A percentile compares a stretch with the other conserved stretches of the same genome.
phyloP scores from a whole-genome alignment of 179 eudicot genomes.

The Camellia oleifera region DNA sequence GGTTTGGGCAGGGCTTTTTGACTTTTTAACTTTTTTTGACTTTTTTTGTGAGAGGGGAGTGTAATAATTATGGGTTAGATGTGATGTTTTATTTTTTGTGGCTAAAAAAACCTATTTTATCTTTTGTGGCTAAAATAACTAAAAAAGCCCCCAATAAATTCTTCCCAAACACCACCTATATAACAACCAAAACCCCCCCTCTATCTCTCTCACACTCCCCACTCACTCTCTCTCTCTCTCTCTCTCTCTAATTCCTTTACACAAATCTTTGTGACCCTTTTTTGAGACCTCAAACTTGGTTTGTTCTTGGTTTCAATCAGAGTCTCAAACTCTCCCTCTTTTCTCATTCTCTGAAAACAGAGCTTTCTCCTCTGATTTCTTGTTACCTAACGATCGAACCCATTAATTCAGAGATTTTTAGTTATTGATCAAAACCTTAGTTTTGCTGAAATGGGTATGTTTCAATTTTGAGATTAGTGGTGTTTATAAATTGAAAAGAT shows the following conservation, averaged over 20 bases:
- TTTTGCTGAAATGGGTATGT: slow-evolving; percentile 13
- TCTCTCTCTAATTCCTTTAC: background rate
- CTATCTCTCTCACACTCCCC: slow-evolving; percentile 33
- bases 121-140: too few species aligned
- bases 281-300: background rate
- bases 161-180: too few species aligned
- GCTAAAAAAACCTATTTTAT: too few species aligned
- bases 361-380: slow-evolving; percentile 8
- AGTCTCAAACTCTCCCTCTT: background rate
- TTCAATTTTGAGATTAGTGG: background rate
- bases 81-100: too few species aligned
- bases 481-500: background rate
- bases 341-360: background rate
- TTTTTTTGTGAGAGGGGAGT: too few species aligned
- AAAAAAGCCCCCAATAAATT: too few species aligned
- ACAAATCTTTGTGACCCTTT: background rate
- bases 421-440: background rate
- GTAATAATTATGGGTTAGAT: too few species aligned
- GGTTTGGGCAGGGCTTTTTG: too few species aligned
- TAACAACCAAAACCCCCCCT: slow-evolving; percentile 1
- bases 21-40: too few species aligned
- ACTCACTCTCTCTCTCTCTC: background rate
- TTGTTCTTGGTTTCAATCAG: background rate
- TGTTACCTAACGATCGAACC: background rate
- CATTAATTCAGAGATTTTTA: background rate